phyloP scores from a whole-genome alignment of 768 basidiomycete species.

The Chalciporus sphaerocephalus region DNA sequence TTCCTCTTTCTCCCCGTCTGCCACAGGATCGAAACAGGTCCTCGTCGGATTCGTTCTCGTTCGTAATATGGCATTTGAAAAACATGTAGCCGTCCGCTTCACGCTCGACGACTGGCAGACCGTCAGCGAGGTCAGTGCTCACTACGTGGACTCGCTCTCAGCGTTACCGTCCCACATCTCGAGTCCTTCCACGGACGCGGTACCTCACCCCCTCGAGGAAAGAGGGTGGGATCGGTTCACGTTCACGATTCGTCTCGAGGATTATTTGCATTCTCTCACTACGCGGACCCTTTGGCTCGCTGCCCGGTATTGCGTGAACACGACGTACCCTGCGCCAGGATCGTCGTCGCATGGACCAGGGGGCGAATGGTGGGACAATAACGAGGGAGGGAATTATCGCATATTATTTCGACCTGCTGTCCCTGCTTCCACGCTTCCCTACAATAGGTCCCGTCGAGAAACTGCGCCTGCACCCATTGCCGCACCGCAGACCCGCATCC shows the following conservation, averaged over 20 bases:
- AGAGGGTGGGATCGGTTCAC: conserved; percentile 53
- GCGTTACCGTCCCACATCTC: conserved; percentile 30
- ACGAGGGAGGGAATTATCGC: conserved; percentile 70
- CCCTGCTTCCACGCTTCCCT: background rate
- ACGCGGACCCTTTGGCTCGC: conserved; percentile 59
- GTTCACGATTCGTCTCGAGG: conserved; percentile 67
- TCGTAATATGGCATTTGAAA: conserved; percentile 82
- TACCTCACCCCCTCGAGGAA: background rate
- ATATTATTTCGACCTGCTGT: conserved; percentile 50
- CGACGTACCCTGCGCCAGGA: conserved; percentile 16
- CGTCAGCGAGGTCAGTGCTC: conserved; percentile 74
- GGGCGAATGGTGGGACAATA: conserved; percentile 95
- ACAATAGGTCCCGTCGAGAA: conserved; percentile 17
- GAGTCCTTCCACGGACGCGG: background rate
- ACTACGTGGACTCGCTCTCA: conserved; percentile 41
- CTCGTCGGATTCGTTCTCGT: conserved; percentile 78
- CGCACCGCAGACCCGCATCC: background rate
- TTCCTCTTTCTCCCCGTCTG: conserved; percentile 6
- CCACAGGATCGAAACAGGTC: conserved; percentile 20
- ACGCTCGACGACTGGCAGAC: conserved; percentile 95
- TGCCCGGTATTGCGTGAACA: conserved; percentile 42
- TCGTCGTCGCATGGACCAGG: conserved; percentile 36
- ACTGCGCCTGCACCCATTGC: conserved; percentile 11
- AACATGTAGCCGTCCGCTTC: conserved; percentile 80
- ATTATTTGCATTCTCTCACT: conserved; percentile 51